Conservation (phyloP, 2,329 filamentous ascomycete species). For the Immersiporthe knoxdaviesiana region DNA sequence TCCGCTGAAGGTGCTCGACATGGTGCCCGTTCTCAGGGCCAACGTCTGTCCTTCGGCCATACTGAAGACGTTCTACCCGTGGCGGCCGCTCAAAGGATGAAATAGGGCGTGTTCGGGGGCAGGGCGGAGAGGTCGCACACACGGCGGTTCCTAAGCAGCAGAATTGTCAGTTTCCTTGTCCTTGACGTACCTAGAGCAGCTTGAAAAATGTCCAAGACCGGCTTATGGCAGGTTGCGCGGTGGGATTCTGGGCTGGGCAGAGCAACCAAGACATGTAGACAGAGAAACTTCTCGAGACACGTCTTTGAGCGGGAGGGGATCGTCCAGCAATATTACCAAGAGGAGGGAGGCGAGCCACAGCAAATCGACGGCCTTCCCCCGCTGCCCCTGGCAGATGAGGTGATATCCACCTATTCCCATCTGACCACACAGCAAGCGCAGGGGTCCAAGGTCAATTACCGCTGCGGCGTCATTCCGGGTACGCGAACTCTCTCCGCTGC, state of each 20-base stretch:
- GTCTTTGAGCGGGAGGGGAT: background rate
- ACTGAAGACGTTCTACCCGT: slow-evolving; percentile 3
- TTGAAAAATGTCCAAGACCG: slow-evolving; percentile 14
- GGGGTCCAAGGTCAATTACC: slow-evolving; percentile 10
- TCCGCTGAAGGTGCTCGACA: slow-evolving; percentile 51
- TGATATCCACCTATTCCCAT: slow-evolving; percentile 6
- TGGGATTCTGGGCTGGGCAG: background rate
- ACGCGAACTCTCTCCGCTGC: background rate
- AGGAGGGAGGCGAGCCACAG: background rate
- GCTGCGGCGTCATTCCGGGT: background rate
- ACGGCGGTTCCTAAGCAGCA: background rate
- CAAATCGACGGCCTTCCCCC: background rate
- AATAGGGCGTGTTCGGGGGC: slow-evolving; percentile 4
- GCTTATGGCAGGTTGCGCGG: background rate
- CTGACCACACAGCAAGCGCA: slow-evolving; percentile 8
- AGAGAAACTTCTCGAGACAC: background rate
- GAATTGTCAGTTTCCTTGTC: slow-evolving; percentile 3
- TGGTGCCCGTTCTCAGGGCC: slow-evolving; percentile 33
- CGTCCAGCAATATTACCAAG: background rate
- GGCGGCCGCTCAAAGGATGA: background rate
- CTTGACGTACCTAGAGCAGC: slow-evolving; percentile 17
- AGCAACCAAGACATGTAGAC: slow-evolving; percentile 10
- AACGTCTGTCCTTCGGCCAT: slow-evolving; percentile 30
- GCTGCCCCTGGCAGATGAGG: slow-evolving; percentile 3
- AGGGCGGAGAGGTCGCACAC: background rate